Percentiles rank a stretch among this genome's conserved stretches.
Evolutionary conservation across 208 protist genomes (phyloP).

Genomic region (Trypanosoma congolense): DNA sequence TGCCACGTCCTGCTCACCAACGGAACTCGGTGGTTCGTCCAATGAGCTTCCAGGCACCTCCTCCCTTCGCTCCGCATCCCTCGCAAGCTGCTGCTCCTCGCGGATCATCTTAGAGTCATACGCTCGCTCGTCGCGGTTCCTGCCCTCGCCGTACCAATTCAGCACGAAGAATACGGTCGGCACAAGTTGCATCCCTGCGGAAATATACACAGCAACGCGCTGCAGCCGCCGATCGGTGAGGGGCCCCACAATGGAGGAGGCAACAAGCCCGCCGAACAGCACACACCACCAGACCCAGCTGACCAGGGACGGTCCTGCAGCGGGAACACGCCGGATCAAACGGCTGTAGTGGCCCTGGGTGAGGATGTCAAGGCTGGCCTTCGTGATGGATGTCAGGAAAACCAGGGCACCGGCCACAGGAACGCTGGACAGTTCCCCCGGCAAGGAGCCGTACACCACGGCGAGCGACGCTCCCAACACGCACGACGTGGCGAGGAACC

Average conservation of each 20-base stretch:
- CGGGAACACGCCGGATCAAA: conserved; percentile 44
- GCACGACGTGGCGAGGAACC: conserved; percentile 50
- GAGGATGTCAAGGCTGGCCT: conserved; percentile 70
- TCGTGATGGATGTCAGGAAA: conserved; percentile 48
- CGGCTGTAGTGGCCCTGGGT: conserved; percentile 76
- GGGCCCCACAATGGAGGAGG: conserved; percentile 40
- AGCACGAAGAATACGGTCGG: conserved; percentile 44
- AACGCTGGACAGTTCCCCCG: conserved; percentile 30
- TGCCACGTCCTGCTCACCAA: background rate
- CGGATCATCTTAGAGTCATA: conserved; percentile 34
- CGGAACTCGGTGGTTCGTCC: background rate
- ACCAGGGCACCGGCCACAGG: conserved; percentile 32
- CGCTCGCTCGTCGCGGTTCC: conserved; percentile 43
- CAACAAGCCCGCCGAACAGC: conserved; percentile 40
- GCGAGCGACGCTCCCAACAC: conserved; percentile 34
- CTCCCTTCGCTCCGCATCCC: no score
- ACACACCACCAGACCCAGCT: conserved; percentile 65
- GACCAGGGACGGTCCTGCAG: conserved; percentile 42
- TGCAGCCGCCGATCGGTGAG: conserved; percentile 42
- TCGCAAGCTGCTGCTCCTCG: conserved; percentile 19
- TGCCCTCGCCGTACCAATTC: conserved; percentile 67
- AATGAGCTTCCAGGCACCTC: background rate
- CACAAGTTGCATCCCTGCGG: conserved; percentile 51
- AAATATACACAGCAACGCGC: conserved; percentile 48
- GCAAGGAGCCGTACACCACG: conserved; percentile 41